phyloP scores from a whole-genome alignment of 345 rosid species.

The Moricandia moricandioides region DNA sequence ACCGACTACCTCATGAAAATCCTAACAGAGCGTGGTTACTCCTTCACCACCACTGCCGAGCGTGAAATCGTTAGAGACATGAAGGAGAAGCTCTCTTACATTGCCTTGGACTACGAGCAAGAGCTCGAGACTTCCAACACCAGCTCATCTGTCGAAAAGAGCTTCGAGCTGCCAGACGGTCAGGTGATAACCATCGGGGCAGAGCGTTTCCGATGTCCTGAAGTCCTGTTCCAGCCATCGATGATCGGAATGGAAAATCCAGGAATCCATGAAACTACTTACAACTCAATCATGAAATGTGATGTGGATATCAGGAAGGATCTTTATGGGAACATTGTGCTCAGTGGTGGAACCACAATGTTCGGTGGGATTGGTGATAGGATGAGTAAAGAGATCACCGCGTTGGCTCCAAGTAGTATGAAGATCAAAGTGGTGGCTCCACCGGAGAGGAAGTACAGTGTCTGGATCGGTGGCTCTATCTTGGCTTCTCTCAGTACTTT shows the following conservation, averaged over 20 bases:
- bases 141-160: constrained; percentile 60
- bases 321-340: constrained; percentile 62
- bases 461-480: constrained; percentile 63
- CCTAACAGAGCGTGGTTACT: constrained; percentile 61
- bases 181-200: constrained; percentile 68
- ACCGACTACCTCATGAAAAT: constrained; percentile 66
- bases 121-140: constrained; percentile 64
- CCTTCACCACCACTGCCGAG: constrained; percentile 74
- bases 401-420: constrained; percentile 71
- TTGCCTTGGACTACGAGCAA: constrained; percentile 72
- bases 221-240: constrained; percentile 69
- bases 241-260: constrained; percentile 72
- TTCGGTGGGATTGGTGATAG: constrained; percentile 60
- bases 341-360: constrained; percentile 65
- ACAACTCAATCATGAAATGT: constrained; percentile 59
- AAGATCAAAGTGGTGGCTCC: constrained; percentile 66
- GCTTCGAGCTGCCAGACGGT: constrained; percentile 69
- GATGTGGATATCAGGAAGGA: constrained; percentile 68
- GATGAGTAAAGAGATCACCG: constrained; percentile 69
- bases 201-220: constrained; percentile 70
- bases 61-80: constrained; percentile 68
- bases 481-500: constrained; percentile 60
- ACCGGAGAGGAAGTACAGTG: constrained; percentile 67
- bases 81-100: constrained; percentile 67
- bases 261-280: constrained; percentile 66